These are phyloP conservation scores for Penicillium silybi DNA, from an alignment of 495 filamentous ascomycete species.

Conservation along the genomic window DNA sequence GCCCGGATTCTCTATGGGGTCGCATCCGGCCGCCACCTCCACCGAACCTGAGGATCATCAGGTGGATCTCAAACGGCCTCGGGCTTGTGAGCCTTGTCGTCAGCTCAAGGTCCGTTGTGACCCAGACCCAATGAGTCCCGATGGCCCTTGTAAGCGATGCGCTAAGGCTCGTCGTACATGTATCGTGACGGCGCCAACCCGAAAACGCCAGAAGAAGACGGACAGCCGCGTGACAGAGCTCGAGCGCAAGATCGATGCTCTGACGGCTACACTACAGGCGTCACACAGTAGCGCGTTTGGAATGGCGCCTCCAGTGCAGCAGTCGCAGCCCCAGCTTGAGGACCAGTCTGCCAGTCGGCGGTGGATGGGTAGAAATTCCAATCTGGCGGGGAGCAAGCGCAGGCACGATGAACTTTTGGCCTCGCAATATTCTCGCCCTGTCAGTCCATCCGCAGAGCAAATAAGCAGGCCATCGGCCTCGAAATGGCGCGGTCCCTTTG, in stretches of 20 bases:
- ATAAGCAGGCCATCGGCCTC: conserved; percentile 8
- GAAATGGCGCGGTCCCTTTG: conserved; percentile 13
- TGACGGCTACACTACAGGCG: conserved; percentile 73
- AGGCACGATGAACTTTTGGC: conserved; percentile 18
- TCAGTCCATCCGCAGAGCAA: conserved; percentile 27
- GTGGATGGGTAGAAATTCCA: conserved; percentile 9
- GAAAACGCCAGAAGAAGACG: conserved; percentile 91
- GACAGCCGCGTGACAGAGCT: conserved; percentile 89
- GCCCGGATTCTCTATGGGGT: neutral
- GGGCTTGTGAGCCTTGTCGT: conserved; percentile 92
- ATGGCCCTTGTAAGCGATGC: conserved; percentile 78
- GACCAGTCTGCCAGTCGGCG: conserved; percentile 12
- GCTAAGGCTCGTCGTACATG: conserved; percentile 77
- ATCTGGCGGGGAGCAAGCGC: conserved; percentile 21
- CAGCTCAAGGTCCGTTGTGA: conserved; percentile 90
- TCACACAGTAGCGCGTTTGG: conserved; percentile 18
- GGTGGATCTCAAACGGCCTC: conserved; percentile 66
- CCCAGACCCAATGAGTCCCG: conserved; percentile 50
- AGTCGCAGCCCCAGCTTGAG: neutral
- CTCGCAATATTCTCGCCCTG: conserved; percentile 15
- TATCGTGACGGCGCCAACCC: conserved; percentile 73
- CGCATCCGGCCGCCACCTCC: conserved; percentile 8
- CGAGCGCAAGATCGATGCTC: conserved; percentile 88
- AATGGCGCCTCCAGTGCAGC: neutral
- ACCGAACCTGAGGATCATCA: conserved; percentile 35